Base-by-base conservation (phyloP, 257 asterid species). In the Solanum lycopersicoides region DNA sequence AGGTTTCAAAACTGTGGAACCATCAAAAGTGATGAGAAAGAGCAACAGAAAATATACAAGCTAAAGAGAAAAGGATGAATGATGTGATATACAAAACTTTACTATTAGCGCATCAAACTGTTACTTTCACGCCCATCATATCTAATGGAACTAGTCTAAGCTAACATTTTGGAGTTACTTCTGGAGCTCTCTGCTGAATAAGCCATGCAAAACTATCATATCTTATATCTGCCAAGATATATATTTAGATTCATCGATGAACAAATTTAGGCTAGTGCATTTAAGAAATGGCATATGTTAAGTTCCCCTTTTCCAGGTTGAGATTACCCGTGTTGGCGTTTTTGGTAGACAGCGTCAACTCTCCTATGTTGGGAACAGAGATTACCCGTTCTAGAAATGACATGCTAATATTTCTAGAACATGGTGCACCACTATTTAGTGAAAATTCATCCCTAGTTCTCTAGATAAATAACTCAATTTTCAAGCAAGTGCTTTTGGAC, bases 1-100 rank as follows among this genome's bases (percentile, higher is more conserved):
- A 71, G 82, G 87, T 88, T 88, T 79, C 45, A 87, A 83, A 89
- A 83, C 86, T 41, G 82, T 41, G 69, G 35, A 45, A 12, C 69
- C 44, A 84, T 69, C 59, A 72, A 47, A 18, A 23, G n/a, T 1
- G 65, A 56, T 18, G 65, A 4, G 63, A 4, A 56, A 56, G n/a
- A 56, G 65, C 65, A 56, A 56, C 65, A 56, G 65, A 56, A 56
- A 18, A 3, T 56, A 56, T 56, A 56, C 39, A 44, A 44, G 12
- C 30, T 13, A 42, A 77, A 77, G 25, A 14, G 25, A 77, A 13
- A 77, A 44, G n/a, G 12, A 28, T 77, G 63, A 77, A 77, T 44
- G 39, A 77, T 44, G 84, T 25, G 39, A 77, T 13, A 76, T 23
- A n/a, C n/a, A 41, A n/a, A 76, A 7, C 13, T 41, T 77, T 77